Evolutionary conservation across 2,329 filamentous ascomycete species (phyloP), one percentile per base, ranked within the genome.

Genomic region (Fusarium dimerum): DNA sequence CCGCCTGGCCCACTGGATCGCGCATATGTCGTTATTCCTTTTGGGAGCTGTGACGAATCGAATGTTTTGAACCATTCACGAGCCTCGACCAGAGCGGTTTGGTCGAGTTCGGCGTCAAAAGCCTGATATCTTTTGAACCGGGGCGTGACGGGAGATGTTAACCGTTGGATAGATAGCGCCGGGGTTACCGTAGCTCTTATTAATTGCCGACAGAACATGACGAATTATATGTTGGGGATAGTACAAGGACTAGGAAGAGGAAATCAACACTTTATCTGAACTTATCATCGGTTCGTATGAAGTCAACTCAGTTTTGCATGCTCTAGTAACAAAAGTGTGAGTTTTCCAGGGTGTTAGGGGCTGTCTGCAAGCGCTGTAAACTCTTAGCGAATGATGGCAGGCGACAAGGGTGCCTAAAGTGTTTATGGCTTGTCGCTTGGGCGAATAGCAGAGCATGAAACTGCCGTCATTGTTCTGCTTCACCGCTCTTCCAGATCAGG

Each of bases 1-100:
- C 82, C 82, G 12, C 82, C 82, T 3, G 82, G 82, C 0, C 82
- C 82, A 59, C 81, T 84, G 3, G 82, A 84, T n/a, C 82, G 75
- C 3, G 82, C 76, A 64, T 76, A 85, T 11, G 71, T 77, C 6
- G 79, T 84, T 42, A 68, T 76, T 9, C 81, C 82, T 48, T 69
- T 74, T 13, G 82, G 82, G 2, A 85, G 63, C 18, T 63, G 70
- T 39, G 65, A 68, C 32, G 70, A 56, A 9, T 71, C 68, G 54
- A 83, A 81, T 0, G 72, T 70, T 43, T 72, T 61, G 44, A 73
- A 73, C 82, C 82, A 85, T 54, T 68, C 70, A 20, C 81, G 75
- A 2, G 81, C 81, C 53, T 81, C 79, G 6, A 68, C 64, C 32
- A 85, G 65, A 7, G 78, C 73, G 3, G 79, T 78, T 30, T 73